Base-by-base conservation (phyloP, 2,329 filamentous ascomycete species). In the Gyromitra esculenta region DNA sequence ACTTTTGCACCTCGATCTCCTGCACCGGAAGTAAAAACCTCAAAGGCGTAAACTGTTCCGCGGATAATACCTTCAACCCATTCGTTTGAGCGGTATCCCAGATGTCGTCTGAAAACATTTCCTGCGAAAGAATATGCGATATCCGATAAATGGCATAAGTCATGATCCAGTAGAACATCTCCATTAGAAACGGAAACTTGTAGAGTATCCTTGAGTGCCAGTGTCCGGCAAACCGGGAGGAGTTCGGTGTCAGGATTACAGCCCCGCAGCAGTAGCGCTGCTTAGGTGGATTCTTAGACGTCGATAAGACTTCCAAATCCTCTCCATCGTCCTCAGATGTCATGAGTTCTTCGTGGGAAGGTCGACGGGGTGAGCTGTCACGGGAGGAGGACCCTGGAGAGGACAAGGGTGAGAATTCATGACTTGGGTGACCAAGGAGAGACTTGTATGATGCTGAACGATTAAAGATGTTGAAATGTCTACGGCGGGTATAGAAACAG, bases 151-250 rank as follows among this genome's bases (percentile, higher is more conserved):
- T 67, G 39, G 50, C 57, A 59, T 78, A 80, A 15, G 79, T 91
- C 79, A 91, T 85, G 56, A 87, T 85, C 90, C 90, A 92, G 84
- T 92, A 92, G 82, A 91, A 91, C 89, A 92, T 91, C 82, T 92
- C 90, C 63, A 92, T 86, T 70, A 92, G 82, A 81, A 92, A 92
- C 3, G 90, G 90, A 79, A 89, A 91, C 81, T 89, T 90, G 81
- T 90, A 88, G 75, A 91, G 84, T 71, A 91, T 85, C 35, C 89
- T 85, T 77, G 88, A 90, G 82, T 91, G 89, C 63, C 87, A 82
- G 81, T 90, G 83, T 76, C 87, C 85, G 50, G 86, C 85, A 82
- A 90, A 91, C n/a, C 88, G 86, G 1, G 87, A 87, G 1, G 88
- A 87, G 80, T 89, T 90, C 9, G 88, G 89, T 5, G 86, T 90